Evolutionary conservation across 2,329 filamentous ascomycete species (phyloP), one percentile per base, ranked within the genome.

Genomic region (Penicillium sp.): DNA sequence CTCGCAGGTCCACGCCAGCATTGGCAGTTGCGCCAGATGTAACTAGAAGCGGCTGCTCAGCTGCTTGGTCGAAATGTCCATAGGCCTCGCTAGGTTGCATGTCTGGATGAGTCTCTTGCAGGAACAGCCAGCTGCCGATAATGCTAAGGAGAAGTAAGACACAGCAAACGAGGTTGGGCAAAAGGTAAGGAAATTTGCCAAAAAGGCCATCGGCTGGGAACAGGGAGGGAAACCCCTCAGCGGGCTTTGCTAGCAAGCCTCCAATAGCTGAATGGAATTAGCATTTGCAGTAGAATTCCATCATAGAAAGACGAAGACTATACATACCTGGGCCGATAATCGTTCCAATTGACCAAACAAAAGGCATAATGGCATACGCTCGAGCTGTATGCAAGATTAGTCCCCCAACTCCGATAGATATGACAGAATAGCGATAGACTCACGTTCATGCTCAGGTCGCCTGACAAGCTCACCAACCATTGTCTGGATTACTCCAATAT

Each of bases 301-400:
- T 35, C n/a, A n/a, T 25, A 12, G 23, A 15, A 39, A 19, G 9
- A 29, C 23, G n/a, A 5, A 8, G 12, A 29, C 47, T 53, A 51
- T 39, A 62, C 66, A 53, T 68, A 74, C 73, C 73, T 63, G 93
- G 90, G 0, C 93, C 93, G 53, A 96, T 82, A 62, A 96, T 96
- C 10, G 91, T 96, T 25, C 93, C 93, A 52, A 96, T 87, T 47
- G 85, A 89, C 92, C 93, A 97, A 8, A 96, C 89, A 70, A 96
- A 96, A 0, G 93, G 93, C 91, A 97, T 96, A 44, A 96, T 85
- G 2, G 91, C 87, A 73, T 93, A 96, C 29, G 93, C 93, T 61
- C 89, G 86, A 58, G 91, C 89, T 91, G 66, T 61, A 52, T 41
- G 47, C 44, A 66, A 60, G 57, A 60, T 59, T 15, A 55, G 27